Percentiles rank a stretch among this genome's conserved stretches.
phyloP scores from a whole-genome alignment of 345 rosid species.

The Nephelium lappaceum region DNA sequence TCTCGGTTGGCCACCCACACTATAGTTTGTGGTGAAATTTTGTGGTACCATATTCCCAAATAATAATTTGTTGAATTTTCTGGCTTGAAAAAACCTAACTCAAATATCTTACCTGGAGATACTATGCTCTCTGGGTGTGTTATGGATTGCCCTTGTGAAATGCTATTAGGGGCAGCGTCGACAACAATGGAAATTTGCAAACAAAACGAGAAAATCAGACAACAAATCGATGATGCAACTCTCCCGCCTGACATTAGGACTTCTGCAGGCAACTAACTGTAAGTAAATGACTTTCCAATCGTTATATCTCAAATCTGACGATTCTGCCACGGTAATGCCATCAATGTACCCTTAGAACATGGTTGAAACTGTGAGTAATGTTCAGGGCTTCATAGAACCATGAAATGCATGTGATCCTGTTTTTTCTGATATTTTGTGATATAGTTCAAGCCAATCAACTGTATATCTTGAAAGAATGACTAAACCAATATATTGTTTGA shows the following conservation, averaged over 20 bases:
- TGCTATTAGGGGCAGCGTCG: neutral
- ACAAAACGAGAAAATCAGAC: neutral
- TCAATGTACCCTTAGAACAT: too few relatives aligned
- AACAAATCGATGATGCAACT: neutral
- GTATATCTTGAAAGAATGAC: neutral
- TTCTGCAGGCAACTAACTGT: neutral
- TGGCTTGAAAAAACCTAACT: conserved; percentile 9
- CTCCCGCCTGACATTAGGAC: neutral
- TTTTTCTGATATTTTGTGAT: too few relatives aligned
- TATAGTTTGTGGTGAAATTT: neutral
- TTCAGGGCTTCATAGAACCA: neutral
- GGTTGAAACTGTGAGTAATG: too few relatives aligned
- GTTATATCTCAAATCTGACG: neutral
- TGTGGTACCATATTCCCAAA: conserved; percentile 25
- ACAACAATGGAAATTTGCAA: neutral
- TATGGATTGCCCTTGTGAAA: conserved; percentile 8
- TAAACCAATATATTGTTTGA: neutral
- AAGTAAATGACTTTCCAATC: neutral
- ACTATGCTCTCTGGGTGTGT: neutral
- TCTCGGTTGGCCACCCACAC: conserved; percentile 20
- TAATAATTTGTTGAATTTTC: neutral
- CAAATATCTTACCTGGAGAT: conserved; percentile 17
- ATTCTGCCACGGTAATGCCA: neutral
- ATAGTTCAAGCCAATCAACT: too few relatives aligned
- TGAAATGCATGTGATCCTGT: neutral